These are phyloP conservation scores for Isochrysis galbana DNA, from an alignment of 78 protist species.

Conservation along the genomic window DNA sequence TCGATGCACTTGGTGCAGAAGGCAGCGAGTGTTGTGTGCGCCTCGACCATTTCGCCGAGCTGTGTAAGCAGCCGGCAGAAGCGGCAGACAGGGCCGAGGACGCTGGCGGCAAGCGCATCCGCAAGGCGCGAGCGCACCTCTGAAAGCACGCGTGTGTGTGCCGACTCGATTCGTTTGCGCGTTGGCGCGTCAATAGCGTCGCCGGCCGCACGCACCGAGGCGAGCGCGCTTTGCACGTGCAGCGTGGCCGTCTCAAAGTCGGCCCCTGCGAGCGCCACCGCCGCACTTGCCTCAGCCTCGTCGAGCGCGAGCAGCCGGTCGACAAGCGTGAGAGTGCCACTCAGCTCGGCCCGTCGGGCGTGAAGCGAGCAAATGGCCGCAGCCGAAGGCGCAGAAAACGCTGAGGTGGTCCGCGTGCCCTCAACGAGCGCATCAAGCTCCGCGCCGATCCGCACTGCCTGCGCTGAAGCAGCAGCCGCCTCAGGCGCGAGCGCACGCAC, in stretches of 20 bases:
- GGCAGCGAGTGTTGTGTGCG: not conserved
- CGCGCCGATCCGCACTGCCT: not conserved
- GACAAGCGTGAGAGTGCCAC: not conserved
- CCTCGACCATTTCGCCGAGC: not conserved
- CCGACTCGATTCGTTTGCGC: not conserved
- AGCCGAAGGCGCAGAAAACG: not conserved
- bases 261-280: not conserved
- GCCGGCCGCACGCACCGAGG: not conserved
- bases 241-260: not conserved
- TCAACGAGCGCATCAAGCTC: not conserved
- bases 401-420: not conserved
- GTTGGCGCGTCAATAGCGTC: not conserved
- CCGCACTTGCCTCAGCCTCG: not conserved
- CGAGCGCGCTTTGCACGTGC: not conserved
- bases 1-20: not conserved
- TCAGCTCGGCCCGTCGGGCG: not conserved
- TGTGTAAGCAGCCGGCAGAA: not conserved
- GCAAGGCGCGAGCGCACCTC: not conserved
- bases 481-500: too few relatives aligned
- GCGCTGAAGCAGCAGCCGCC: too few relatives aligned
- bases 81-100: not conserved
- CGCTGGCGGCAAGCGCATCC: not conserved
- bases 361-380: not conserved
- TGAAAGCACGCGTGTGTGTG: not conserved
- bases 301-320: not conserved